A percentile compares a stretch with the other conserved stretches of the same genome.
phyloP scores from a whole-genome alignment of 306 rosid genomes.

The Casuarina equisetifolia region DNA sequence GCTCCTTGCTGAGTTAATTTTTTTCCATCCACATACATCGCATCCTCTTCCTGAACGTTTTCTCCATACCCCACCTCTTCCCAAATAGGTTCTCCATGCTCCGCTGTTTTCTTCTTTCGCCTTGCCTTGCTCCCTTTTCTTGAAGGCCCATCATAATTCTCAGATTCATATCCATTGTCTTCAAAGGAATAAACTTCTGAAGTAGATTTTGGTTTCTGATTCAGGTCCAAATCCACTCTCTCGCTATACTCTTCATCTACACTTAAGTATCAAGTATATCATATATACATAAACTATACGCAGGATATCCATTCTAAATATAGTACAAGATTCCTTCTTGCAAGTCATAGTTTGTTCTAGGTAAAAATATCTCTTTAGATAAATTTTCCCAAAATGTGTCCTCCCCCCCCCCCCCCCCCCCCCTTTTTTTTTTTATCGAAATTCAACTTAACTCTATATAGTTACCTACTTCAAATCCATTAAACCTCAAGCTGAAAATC shows the following conservation, averaged over 20 bases:
- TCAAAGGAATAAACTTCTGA: conserved; percentile 23
- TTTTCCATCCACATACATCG: neutral
- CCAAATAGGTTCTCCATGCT: neutral
- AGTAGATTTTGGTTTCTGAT: conserved; percentile 22
- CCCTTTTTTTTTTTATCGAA: neutral
- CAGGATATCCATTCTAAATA: neutral
- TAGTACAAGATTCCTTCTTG: neutral
- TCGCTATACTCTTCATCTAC: conserved; percentile 29
- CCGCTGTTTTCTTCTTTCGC: conserved; percentile 7
- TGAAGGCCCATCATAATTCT: conserved; percentile 14
- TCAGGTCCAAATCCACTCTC: conserved; percentile 17
- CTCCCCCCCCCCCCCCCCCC: no score
- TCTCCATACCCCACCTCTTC: conserved; percentile 12
- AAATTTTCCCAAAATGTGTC: neutral
- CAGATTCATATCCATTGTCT: conserved; percentile 26
- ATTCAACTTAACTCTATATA: neutral
- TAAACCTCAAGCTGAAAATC: neutral
- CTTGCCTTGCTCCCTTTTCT: conserved; percentile 23
- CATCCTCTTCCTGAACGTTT: conserved; percentile 5
- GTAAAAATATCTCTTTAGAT: neutral
- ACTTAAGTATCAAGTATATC: neutral
- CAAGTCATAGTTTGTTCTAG: neutral
- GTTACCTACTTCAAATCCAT: neutral
- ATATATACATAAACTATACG: neutral
- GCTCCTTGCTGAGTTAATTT: neutral